phyloP scores from a whole-genome alignment of 257 asterid genomes.

The Solanum clarkiae region DNA sequence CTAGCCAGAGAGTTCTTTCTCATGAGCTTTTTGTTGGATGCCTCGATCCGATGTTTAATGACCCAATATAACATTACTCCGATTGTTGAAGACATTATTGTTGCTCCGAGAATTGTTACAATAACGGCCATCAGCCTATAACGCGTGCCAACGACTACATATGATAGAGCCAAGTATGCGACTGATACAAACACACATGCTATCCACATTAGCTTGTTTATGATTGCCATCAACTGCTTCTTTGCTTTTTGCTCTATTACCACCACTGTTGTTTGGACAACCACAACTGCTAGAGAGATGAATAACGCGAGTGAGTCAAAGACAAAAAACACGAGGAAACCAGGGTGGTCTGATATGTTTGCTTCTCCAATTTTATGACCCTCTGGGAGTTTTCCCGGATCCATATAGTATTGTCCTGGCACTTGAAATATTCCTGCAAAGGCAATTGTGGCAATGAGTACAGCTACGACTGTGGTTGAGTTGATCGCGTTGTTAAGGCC shows the following conservation, averaged over 20 bases:
- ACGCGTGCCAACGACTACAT: constrained; percentile 27
- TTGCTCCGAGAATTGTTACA: constrained; percentile 32
- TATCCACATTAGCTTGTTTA: constrained; percentile 44
- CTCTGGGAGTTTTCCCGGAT: constrained; percentile 11
- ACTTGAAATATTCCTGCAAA: constrained; percentile 41
- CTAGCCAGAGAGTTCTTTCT: constrained; percentile 18
- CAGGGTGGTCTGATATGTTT: constrained; percentile 18
- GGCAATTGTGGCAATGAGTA: constrained; percentile 37
- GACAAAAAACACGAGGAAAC: constrained; percentile 29
- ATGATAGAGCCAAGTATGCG: constrained; percentile 30
- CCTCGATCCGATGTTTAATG: constrained; percentile 28
- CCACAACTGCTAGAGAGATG: constrained; percentile 42
- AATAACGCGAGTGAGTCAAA: constrained; percentile 38
- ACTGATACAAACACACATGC: constrained; percentile 37
- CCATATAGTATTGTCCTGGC: constrained; percentile 34
- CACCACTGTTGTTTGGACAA: constrained; percentile 42
- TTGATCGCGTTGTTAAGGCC: constrained; percentile 48
- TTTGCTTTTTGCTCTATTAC: constrained; percentile 40
- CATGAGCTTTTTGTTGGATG: constrained; percentile 15
- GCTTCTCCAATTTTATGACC: constrained; percentile 38
- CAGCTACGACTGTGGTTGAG: constrained; percentile 43
- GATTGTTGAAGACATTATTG: constrained; percentile 30
- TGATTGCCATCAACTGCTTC: constrained; percentile 43
- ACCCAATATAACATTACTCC: constrained; percentile 46
- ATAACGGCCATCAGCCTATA: constrained; percentile 29